Evolutionary conservation across 768 basidiomycete genomes (phyloP).

Genomic region (Antrodiella citrinella): DNA sequence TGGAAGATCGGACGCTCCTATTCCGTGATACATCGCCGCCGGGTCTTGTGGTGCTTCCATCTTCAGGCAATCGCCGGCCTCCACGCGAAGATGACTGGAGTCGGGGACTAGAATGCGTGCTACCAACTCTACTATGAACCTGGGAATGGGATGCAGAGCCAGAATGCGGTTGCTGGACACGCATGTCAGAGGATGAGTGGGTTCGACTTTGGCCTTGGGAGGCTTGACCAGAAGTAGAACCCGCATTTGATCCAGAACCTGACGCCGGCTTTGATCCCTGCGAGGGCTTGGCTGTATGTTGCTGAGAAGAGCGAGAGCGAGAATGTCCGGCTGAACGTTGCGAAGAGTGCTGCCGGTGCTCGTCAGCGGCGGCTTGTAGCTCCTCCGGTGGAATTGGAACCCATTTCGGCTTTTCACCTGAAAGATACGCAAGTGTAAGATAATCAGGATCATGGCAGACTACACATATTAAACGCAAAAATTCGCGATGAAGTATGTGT

Average conservation of each 20-base stretch:
- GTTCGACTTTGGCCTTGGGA: constrained; percentile 32
- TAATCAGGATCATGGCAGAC: too few relatives aligned
- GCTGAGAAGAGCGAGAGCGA: constrained; percentile 13
- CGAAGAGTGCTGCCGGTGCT: constrained; percentile 16
- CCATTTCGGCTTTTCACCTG: constrained; percentile 56
- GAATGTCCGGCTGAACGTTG: constrained; percentile 20
- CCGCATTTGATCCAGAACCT: constrained; percentile 17
- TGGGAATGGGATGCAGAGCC: constrained; percentile 36
- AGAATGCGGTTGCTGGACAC: constrained; percentile 15
- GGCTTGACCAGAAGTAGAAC: constrained; percentile 22
- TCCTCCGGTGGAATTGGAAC: constrained; percentile 49
- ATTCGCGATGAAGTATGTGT: too few relatives aligned
- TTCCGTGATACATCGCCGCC: background rate
- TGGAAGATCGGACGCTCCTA: constrained; percentile 7
- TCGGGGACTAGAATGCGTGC: constrained; percentile 43
- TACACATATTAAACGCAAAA: too few relatives aligned
- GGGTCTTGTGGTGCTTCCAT: constrained; percentile 18
- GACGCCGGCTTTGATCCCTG: constrained; percentile 8
- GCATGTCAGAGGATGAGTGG: constrained; percentile 17
- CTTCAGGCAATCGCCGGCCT: constrained; percentile 34
- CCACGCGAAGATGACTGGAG: constrained; percentile 27
- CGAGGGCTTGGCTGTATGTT: constrained; percentile 6
- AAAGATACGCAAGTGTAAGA: too few relatives aligned
- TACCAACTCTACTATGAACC: constrained; percentile 36
- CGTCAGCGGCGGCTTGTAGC: constrained; percentile 45